Evolutionary conservation across 2,329 filamentous ascomycete genomes (phyloP), one percentile per base, ranked within the genome.

Genomic region (Endocalyx cinctus): DNA sequence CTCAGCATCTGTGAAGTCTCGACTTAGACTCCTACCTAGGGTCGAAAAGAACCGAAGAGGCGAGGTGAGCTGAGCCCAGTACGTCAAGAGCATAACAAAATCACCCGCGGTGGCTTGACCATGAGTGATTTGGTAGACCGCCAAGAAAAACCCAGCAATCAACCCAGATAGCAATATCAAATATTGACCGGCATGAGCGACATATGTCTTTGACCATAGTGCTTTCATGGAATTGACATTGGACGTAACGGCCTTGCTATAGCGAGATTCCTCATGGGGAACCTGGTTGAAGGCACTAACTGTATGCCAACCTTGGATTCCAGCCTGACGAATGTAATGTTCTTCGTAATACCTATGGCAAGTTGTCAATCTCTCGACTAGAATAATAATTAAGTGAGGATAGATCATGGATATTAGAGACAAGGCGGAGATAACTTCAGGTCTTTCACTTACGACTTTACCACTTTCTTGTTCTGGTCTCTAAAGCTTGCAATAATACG

Each of bases 51-150:
- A 86, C 44, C 79, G 79, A 33, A 87, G 67, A 3, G 83, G 83
- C 2, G 74, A 72, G 27, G 82, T 82, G 23, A 87, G 67, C 50
- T 87, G 82, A 13, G 74, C 72, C 81, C 85, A 85, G 55, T 87
- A 87, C 33, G 80, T 82, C 39, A 87, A 61, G 12, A 87, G 65
- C 59, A 80, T 77, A 35, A 84, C 77, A 46, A 87, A 86, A 43
- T 82, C 71, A 35, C 82, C 82, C 10, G 82, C 66, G 5, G 74
- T 74, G 5, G 75, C 72, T 33, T 71, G 59, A 2, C 70, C 72
- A n/a, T 67, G 69, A 3, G 71, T 79, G 34, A 87, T 79, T 42
- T 84, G 80, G 52, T 79, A 83, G 1, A 79, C 72, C 2, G 74
- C 74, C 25, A 79, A 46, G 46, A 76, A 74, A 3, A 73, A 67